Base-by-base conservation (phyloP, 768 basidiomycete species). In the Fomitopsis serialis region DNA sequence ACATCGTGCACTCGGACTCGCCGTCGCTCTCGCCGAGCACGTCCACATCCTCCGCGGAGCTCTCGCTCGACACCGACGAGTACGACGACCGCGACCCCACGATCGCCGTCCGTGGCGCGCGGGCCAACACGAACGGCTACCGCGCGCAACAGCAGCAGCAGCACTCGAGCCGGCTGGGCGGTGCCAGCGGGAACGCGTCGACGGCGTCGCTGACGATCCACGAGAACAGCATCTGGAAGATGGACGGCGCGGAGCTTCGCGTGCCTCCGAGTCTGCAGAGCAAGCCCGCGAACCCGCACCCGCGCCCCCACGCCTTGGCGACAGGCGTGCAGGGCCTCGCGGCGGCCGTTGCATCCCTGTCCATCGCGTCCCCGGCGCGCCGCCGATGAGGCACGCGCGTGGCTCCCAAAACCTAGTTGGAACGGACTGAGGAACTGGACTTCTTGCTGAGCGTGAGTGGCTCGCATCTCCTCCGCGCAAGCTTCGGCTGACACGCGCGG, bases 1-100 rank as follows among this genome's bases (percentile, higher is more conserved):
- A 89, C 57, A 82, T 87, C 22, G 79, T 89, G 19, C 80, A 82
- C 61, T 80, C 83, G 0, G 84, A 84, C n/a, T 77, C 81, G 10
- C 67, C 79, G 45, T 85, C 86, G 5, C 79, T 60, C 29, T 66
- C 66, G 23, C 66, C 68, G n/a, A 51, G 85, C 19, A 75, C 82
- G 4, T 83, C 81, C 15, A 76, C 84, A 9, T 84, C 81, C 6
- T 85, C 84, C 1, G 78, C 83, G 3, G 86, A 87, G 52, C 65
- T 86, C 42, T 83, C 83, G 2, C 70, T 81, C 17, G 85, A 32
- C 29, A 32, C 29, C 29, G 29, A 87, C 55, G 85, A 86, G 25
- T 69, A 60, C 35, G 59, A 59, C 50, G 62, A 53, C 37, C 52
- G 49, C 54, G 54, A 45, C 51, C 47, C 52, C 48, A 50, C 48